Evolutionary conservation across 257 asterid genomes (phyloP), one percentile per base, ranked within the genome.

Genomic region (Perilla frutescens): DNA sequence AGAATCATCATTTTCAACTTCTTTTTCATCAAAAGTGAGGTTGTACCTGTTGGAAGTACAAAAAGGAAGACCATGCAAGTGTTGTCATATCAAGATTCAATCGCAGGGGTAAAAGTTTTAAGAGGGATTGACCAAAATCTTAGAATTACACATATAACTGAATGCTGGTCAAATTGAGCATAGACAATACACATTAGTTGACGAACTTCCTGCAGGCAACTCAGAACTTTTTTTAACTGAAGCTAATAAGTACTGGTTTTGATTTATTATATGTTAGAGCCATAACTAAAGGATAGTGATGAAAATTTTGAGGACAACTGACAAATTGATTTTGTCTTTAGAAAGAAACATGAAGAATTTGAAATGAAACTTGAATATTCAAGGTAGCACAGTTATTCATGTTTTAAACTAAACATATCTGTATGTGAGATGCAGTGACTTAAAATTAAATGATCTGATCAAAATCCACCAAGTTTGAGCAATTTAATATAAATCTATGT

Each of bases 11-110:
- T 70, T 10, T 39, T 82, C 89, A 57, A 74, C 89, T 72, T 76
- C 87, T 73, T 76, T 76, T 73, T 84, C 97, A 62, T 90, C 81
- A 70, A 84, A 84, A 48, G 82, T 62, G 83, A 91, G 80, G 82
- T 88, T 83, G 87, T 76, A 91, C 93, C 99, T 94, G 58, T 13
- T 43, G 34, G 59, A 74, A 20, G 67, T 40, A 66, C 59, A 31
- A 43, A 54, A 72, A 58, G 7, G 15, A 66, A 68, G 63, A 45
- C 9, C 51, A 31, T 14, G 60, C 62, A 56, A 72, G 66, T 53
- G 63, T 59, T 39, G 54, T 41, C 13, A 49, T 64, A 12, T 6
- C 51, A 71, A 64, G 56, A 44, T 64, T 64, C 4, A 40, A 44
- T 39, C 6, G 31, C 8, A 11, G 32, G 73, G 26, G 62, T 15